Base-by-base conservation (phyloP, 1,139 yeast species). In the Yamadazyma oceani region DNA sequence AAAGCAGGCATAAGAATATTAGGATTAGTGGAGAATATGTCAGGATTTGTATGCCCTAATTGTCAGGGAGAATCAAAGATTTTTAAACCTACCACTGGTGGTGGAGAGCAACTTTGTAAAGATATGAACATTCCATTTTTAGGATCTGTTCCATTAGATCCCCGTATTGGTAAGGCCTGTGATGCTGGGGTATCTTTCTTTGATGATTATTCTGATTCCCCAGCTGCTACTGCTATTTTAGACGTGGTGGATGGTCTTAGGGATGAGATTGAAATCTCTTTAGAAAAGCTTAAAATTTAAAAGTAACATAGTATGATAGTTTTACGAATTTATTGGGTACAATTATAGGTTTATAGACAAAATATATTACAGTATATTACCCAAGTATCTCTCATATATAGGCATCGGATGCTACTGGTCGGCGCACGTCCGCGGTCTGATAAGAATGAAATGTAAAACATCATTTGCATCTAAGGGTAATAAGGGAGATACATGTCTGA, bases 1-100 rank as follows among this genome's bases (percentile, higher is more conserved):
- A 94, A 92, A 59, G 97, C 97, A 2, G 83, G 82, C 4, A 89
- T 94, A 43, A 82, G 76, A 40, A 77, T 94, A 3, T 60, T 92
- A 38, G 99, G 99, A 0, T 62, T 94, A 19, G 97, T 94, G 23
- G 99, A 94, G 58, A 94, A 94, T 58, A 94, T 94, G 99, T 80
- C 96, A 5, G 98, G 98, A 2, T 94, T 94, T 66, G 97, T 94
- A 12, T 94, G 99, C 58, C 98, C 98, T 4, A 80, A 73, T 50
- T 94, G 99, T 61, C 78, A 86, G 45, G 95, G 95, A 7, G 88
- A 89, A 60, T 85, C 96, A 0, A 82, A 84, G 53, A 90, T 94
- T 10, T 94, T 94, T 63, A 85, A 84, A 46, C 88, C 97, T 25
- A 92, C 97, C 3, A 94, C 98, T 1, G 98, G 98, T 12, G 99